These are phyloP conservation scores for Globisporangium parvum DNA, from an alignment of 352 stramenopile genomes.

Conservation along the genomic window DNA sequence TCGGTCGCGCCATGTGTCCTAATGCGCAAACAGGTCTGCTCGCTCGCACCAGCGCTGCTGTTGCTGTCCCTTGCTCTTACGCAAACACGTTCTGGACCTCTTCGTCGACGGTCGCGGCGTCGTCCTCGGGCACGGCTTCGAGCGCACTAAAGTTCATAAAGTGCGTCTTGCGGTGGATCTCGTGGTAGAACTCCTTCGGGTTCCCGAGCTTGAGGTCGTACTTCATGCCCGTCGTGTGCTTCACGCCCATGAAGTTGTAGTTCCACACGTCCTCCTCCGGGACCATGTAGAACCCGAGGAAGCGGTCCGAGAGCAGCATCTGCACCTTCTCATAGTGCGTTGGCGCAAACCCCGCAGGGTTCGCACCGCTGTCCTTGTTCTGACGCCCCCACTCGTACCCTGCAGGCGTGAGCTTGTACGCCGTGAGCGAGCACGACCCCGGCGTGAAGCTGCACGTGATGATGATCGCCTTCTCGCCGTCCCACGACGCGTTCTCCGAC, in stretches of 20 bases:
- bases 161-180: slow-evolving; percentile 97
- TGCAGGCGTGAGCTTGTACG: slow-evolving; percentile 96
- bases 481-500: slow-evolving; percentile 95
- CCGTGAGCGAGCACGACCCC: slow-evolving; percentile 97
- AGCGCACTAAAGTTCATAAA: slow-evolving; percentile 99
- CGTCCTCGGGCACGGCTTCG: slow-evolving; percentile 89
- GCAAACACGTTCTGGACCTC: slow-evolving; percentile 88
- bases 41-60: background rate
- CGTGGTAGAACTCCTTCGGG: slow-evolving; percentile 99
- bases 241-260: slow-evolving; percentile 99
- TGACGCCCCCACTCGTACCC: slow-evolving; percentile 98
- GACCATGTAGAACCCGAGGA: slow-evolving; percentile 99
- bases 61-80: too few relatives aligned
- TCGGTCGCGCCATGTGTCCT: too few relatives aligned
- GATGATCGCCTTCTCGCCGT: slow-evolving; percentile 96
- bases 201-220: slow-evolving; percentile 97
- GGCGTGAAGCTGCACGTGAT: slow-evolving; percentile 99
- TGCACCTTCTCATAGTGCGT: slow-evolving; percentile 99
- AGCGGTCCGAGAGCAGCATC: slow-evolving; percentile 98
- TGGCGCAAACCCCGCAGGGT: slow-evolving; percentile 92
- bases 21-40: too few relatives aligned
- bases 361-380: slow-evolving; percentile 95
- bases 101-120: slow-evolving; percentile 86
- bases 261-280: slow-evolving; percentile 99
- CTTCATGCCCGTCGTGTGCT: slow-evolving; percentile 97